Evolutionary conservation across 331 rosid genomes (phyloP), one percentile per base, ranked within the genome.

Genomic region (Erythrophleum ivorense): DNA sequence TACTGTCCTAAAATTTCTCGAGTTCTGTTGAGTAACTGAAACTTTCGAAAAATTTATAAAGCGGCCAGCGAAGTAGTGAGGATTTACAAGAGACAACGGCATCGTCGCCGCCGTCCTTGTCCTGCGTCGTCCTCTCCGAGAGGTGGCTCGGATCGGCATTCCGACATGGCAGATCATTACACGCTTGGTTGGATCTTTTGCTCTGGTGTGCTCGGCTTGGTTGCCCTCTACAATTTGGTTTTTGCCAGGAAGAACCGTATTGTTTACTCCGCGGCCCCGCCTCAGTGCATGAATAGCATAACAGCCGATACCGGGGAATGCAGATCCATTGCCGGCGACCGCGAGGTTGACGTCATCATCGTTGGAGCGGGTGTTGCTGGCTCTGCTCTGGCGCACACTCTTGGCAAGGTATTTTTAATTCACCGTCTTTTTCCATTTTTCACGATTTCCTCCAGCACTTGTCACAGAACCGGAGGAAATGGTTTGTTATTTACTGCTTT

Each of bases 291-390:
- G 72, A 77, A 82, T 54, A 88, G 82, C 73, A 46, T 87, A 57
- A 81, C 86, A 36, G 80, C 90, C 70, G 73, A 76, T 0, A 71
- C 80, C 48, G 94, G 86, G 73, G 92, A 93, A 84, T 90, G 97
- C 77, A 83, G 88, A 88, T 91, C 97, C 75, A 73, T 67, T 9
- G 78, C 49, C 29, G 63, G 73, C 21, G 63, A 24, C 13, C 81
- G 80, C 8, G 89, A 85, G 58, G 84, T 72, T 31, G 98, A 95
- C 84, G 85, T 95, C 63, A 88, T 95, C 81, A 86, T 95, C 82
- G 98, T 91, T 62, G 98, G 98, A 38, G 98, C 98, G 8, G 98
- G 98, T 18, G 98, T 95, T 38, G 98, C 98, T 33, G 98, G 98
- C 64, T 58, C 97, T 13, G 98, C 98, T 81, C 94, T 95, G 31